Evolutionary conservation across 768 basidiomycete species (phyloP), one percentile per base, ranked within the genome.

Genomic region (Podaxis carcinomalis): DNA sequence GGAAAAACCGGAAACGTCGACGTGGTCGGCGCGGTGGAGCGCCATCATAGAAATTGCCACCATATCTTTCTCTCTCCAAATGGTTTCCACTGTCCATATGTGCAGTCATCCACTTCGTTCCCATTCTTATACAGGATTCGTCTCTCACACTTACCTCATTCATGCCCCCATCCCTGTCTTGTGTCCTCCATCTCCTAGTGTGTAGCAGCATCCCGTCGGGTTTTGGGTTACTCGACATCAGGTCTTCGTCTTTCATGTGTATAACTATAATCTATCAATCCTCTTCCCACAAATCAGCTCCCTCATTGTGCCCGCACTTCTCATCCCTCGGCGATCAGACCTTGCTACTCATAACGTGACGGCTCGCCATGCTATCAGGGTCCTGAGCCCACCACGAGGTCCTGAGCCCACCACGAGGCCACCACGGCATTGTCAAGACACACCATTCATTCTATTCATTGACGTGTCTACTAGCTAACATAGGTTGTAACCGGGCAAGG

Each of bases 401-500:
- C 47, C 37, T 50, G 57, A 58, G 47, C 57, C 36, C 57, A 40
- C 49, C 21, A 4, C 49, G 40, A 16, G n/a, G n/a, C n/a, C n/a
- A n/a, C n/a, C n/a, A n/a, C n/a, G n/a, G n/a, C 54, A 27, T 25
- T 21, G 21, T 25, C 39, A 44, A 23, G 39, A 39, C 16, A 49
- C 32, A 35, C 2, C 56, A 50, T 49, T 49, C 52, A 50, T 49
- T 49, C 52, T 47, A 54, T 61, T 54, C 59, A 61, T 55, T 61
- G 58, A 59, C 27, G 6, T 47, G 39, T 49, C 46, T 61, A 55
- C 59, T 61, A 25, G 52, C 44, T 61, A 36, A 61, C 36, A 55
- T 35, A 61, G 59, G 51, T 49, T 55, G 42, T 39, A 51, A 23
- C 71, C 75, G 65, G 55, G 64, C 66, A 62, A 80, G 80, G n/a